Base-by-base conservation (phyloP, 257 asterid genomes). In the Salvia splendens region DNA sequence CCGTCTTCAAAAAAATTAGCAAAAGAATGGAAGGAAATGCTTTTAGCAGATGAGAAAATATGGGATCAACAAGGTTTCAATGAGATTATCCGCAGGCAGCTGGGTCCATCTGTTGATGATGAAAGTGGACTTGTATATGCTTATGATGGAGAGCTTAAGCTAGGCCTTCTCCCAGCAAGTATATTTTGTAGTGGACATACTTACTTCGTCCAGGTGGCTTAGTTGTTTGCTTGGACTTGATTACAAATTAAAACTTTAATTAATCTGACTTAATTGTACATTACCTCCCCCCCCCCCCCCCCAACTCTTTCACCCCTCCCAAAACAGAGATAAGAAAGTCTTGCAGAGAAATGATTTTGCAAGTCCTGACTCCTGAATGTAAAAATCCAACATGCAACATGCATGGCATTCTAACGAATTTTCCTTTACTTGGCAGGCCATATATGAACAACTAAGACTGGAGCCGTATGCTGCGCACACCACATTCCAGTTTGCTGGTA, bases 41-140 rank as follows among this genome's bases (percentile, higher is more conserved):
- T 94, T 80, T 64, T 85, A 53, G 79, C 84, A 78, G 96, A 94
- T 75, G 98, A 91, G 42, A 85, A 57, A 43, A 78, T 88, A 75
- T 94, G 99, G 99, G 99, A 94, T 82, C 99, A 94, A 88, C 87
- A 74, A 79, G 99, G 96, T 74, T 94, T 94, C 87, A 94, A 94
- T 51, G 92, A 91, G 1, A 63, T 94, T 58, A 78, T 91, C 65
- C 98, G 64, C 75, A 81, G 83, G 87, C 93, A 87, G 82, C 75
- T 91, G 75, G 99, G 99, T 53, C 99, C 99, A 62, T 68, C 98
- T 70, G 94, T 91, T 75, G 96, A 94, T 77, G 98, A 86, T 43
- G 96, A 94, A 55, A 91, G 99, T 78, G 99, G 96, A 66, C 96
- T 94, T 61, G 89, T 81, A 59, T 91, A 88, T 83, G 98, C 99